Evolutionary conservation across 306 rosid species (phyloP), one percentile per base, ranked within the genome.

Genomic region (Fragaria ananassa): DNA sequence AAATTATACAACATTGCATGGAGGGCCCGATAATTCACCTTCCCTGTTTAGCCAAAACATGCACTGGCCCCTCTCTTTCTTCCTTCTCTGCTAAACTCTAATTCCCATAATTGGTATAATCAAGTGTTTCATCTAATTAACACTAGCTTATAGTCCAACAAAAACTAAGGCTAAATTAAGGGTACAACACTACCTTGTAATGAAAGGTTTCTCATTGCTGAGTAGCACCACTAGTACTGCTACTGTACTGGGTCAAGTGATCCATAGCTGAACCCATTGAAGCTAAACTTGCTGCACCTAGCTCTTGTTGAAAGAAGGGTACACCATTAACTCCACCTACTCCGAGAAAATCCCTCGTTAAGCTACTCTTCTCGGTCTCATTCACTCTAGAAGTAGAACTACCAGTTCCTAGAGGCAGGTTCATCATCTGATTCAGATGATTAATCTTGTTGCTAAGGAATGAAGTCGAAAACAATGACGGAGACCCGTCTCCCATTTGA

Each of bases 331-430:
- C 14, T 74, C 57, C 58, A 25, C 97, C 95, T 18, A 91, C 97
- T 1, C 98, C 97, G 8, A 94, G 89, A 46, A 94, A 94, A 46
- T 91, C 98, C 77, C 97, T 89, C 0, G 98, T 93, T 35, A 91
- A 74, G 29, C 70, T 45, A 65, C 70, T 65, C 70, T 65, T 65
- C 27, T 65, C 46, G 14, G 14, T 65, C 70, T 35, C 70, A 19
- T 65, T 35, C 25, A 18, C 46, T 7, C 7, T 4, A 8, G 70
- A 3, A 37, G 46, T 35, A 18, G 46, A 29, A 62, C 68, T 37
- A 65, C 27, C n/a, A 4, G 45, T 63, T 63, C 47, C 45, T 15
- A 15, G 27, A 35, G 46, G 70, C 44, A 65, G n/a, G 27, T 25
- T 62, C 47, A 65, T 65, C 70, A 65, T 65, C 5, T 65, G 46